Evolutionary conservation across 2,329 filamentous ascomycete species (phyloP).

Genomic region (Tricladium varicosporioides): DNA sequence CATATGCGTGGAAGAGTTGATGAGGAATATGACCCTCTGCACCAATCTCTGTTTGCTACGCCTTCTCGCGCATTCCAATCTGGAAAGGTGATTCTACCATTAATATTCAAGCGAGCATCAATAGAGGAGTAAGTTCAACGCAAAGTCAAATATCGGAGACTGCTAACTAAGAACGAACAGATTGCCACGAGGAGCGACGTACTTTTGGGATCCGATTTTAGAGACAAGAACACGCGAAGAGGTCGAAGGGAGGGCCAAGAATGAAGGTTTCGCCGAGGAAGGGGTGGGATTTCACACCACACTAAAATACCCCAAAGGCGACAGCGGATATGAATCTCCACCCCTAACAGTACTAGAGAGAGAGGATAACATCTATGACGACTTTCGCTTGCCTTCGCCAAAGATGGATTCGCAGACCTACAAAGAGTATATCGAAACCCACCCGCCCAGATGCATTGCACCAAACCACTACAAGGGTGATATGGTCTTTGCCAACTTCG

Average conservation of each 20-base stretch:
- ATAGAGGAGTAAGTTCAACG: slow-evolving; percentile 10
- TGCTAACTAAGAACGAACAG: slow-evolving; percentile 5
- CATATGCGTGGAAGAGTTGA: slow-evolving; percentile 15
- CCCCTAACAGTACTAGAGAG: neutral
- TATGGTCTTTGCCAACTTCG: slow-evolving; percentile 26
- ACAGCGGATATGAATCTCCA: slow-evolving; percentile 1
- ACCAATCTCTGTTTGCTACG: slow-evolving; percentile 15
- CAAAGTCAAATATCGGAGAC: neutral
- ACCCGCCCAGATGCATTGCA: slow-evolving; percentile 7
- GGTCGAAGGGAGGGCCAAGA: too few relatives aligned
- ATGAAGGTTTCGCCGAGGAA: neutral
- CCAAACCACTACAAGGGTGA: slow-evolving; percentile 25
- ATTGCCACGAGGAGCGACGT: slow-evolving; percentile 4
- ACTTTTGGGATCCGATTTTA: slow-evolving; percentile 22
- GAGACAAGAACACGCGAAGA: neutral
- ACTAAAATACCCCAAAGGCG: neutral
- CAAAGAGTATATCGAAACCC: slow-evolving; percentile 9
- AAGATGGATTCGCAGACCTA: slow-evolving; percentile 6
- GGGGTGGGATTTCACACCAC: too few relatives aligned
- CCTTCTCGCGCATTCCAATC: slow-evolving; percentile 3
- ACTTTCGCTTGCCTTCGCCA: neutral
- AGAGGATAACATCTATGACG: neutral
- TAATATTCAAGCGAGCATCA: neutral
- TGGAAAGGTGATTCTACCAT: slow-evolving; percentile 2
- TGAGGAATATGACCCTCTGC: slow-evolving; percentile 18